Base-by-base conservation (phyloP, 192 early-diverging fungal species). In the Funneliformis geosporum region DNA sequence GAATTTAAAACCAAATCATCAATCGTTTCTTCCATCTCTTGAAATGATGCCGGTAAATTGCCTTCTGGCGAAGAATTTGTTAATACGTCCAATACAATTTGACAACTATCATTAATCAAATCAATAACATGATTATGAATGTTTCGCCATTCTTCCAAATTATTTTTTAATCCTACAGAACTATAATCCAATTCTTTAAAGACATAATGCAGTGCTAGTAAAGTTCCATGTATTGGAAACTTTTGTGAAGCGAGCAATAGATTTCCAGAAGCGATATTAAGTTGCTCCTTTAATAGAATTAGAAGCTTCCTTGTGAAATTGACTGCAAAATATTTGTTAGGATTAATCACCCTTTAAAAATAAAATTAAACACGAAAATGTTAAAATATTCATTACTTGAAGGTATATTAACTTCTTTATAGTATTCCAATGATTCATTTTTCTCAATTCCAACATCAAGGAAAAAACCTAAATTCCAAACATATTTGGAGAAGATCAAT, bases 61-160 rank as follows among this genome's bases (percentile, higher is more conserved):
- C 97, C 97, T 81, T 98, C 97, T 8, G 95, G 94, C 14, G 95
- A 94, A 11, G 93, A 88, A 78, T 91, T 91, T 0, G 94, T 92
- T 60, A 95, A 84, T 5, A 96, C 89, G 8, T 86, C 88, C 82
- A 93, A 86, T 8, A 94, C 92, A 0, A 90, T 85, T 33, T 86
- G 82, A 73, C 88, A 90, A 10, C 90, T 87, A 5, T 78, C 82
- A 44, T 90, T 84, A 9, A 91, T 89, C 39, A 91, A 79, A 16
- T 68, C 62, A 23, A 89, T 80, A 61, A 87, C 80, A 6, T 85
- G 84, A 7, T 62, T 64, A 11, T 92, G 86, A 72, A 89, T 85
- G 7, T 73, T 42, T 21, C 82, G 84, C 93, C 92, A 93, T 61
- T 82, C 70, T 33, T 68, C 80, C 0, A 82, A 68, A 68, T 90